Base-by-base conservation (phyloP, 1,284 basidiomycete species). In the Cutaneotrichosporon sp. region DNA sequence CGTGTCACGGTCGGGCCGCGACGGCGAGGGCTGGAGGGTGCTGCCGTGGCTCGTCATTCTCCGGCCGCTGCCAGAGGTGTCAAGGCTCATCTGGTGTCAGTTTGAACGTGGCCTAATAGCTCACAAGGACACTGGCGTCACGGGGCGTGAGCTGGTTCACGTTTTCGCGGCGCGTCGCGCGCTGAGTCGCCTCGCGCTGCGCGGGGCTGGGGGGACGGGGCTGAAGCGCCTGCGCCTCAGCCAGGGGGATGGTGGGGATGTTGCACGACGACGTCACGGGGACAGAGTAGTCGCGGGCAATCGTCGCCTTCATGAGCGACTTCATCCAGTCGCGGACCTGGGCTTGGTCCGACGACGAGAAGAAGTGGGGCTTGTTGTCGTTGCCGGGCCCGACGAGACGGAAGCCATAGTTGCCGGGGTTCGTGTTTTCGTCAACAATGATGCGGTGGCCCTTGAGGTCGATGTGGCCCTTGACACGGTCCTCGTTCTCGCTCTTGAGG, bases 301-400 rank as follows among this genome's bases (percentile, higher is more conserved):
- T 99, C 5, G 95, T 98, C 2, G 94, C 91, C 80, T 99, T 99
- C 92, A 98, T 97, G 70, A 99, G 86, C 11, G 93, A 92, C 83
- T 99, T 99, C 95, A 99, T 99, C 97, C 97, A 99, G 68, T 93
- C 92, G 14, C 97, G 86, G 52, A 97, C 85, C 42, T 87, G 79
- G 5, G 81, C 76, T 75, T 93, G 91, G 74, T 98, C 94, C 38
- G 94, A 89, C 0, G 90, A 90, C 67, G 90, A 91, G 80, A 99
- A 99, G 75, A 83, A 91, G 79, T 99, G 93, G 2, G 90, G 84
- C 80, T 90, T 92, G 73, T 93, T 90, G 52, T 54, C 90, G 55
- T 46, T 50, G 20, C 57, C 51, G 52, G 95, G 91, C 69, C 98
- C 95, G 38, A 95, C 86, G 65, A 99, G 90, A 72, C 92, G 86